phyloP scores from a whole-genome alignment of 805 yeast species.

The Saccharomycopsis sp. region DNA sequence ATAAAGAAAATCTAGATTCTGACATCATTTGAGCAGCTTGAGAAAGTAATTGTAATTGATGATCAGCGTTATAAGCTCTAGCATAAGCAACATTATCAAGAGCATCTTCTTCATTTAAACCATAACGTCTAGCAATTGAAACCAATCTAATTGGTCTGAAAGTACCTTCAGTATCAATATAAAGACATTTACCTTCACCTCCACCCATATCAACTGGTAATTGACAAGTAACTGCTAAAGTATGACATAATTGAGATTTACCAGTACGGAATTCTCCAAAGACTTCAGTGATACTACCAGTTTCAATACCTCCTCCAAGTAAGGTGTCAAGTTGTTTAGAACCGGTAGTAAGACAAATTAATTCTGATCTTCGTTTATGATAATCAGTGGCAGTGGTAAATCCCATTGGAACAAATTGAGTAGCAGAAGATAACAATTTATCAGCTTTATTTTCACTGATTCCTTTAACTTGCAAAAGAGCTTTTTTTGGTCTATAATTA shows the following conservation, averaged over 20 bases:
- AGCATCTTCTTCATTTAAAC: constrained; percentile 88
- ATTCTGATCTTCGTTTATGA: constrained; percentile 79
- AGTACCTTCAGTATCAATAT: constrained; percentile 95
- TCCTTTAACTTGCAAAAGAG: constrained; percentile 70
- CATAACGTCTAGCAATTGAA: constrained; percentile 84
- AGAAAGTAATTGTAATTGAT: constrained; percentile 74
- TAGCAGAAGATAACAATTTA: constrained; percentile 68
- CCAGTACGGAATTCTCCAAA: constrained; percentile 98
- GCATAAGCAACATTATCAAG: constrained; percentile 96
- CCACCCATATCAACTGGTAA: constrained; percentile 96
- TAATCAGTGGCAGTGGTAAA: constrained; percentile 95
- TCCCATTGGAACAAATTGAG: constrained; percentile 86
- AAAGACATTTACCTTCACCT: constrained; percentile 95
- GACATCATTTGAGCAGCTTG: constrained; percentile 97
- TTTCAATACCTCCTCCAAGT: constrained; percentile 93
- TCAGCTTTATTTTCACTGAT: constrained; percentile 95
- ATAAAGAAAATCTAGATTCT: constrained; percentile 77
- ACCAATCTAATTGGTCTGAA: constrained; percentile 86
- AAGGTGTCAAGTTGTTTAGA: constrained; percentile 88
- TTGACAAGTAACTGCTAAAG: constrained; percentile 94
- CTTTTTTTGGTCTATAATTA: constrained; percentile 53
- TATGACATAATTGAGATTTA: constrained; percentile 93
- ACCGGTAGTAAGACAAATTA: constrained; percentile 91
- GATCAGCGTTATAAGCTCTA: constrained; percentile 94
- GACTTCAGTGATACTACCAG: constrained; percentile 92